Percentiles rank a stretch among this genome's conserved stretches.
These are phyloP conservation scores for Narthecium ossifragum DNA, from an alignment of 106 monocot species.

Conservation along the genomic window DNA sequence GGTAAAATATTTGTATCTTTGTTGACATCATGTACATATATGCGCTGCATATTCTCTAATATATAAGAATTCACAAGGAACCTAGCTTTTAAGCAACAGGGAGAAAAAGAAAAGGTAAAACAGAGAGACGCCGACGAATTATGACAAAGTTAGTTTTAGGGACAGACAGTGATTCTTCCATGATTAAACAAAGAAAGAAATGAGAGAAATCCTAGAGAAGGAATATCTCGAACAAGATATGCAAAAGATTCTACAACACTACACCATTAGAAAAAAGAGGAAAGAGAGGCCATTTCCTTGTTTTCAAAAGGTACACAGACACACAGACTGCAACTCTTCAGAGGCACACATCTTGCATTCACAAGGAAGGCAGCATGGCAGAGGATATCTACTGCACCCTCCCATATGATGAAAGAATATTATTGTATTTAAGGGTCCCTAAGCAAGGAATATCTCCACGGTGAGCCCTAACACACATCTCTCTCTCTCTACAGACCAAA, in stretches of 20 bases:
- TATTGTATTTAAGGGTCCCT: constrained; percentile 6
- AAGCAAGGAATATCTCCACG: constrained; percentile 79
- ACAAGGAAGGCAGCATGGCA: constrained; percentile 1
- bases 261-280: constrained; percentile 2
- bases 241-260: constrained; percentile 38
- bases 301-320: constrained; percentile 38
- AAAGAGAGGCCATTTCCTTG: constrained; percentile 26
- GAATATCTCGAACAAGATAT: constrained; percentile 62
- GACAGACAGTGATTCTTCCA: constrained; percentile 24
- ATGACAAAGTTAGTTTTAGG: background rate
- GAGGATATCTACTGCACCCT: constrained; percentile 23
- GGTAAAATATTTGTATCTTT: background rate
- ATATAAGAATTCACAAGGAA: background rate
- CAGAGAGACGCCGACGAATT: constrained; percentile 17
- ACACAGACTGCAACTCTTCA: background rate
- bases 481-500: constrained; percentile 13
- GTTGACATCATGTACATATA: background rate
- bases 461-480: background rate
- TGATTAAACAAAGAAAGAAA: constrained; percentile 40
- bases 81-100: background rate
- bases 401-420: constrained; percentile 11
- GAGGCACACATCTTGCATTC: constrained; percentile 8
- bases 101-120: too few species aligned
- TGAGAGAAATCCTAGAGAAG: constrained; percentile 48
- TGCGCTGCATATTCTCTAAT: background rate